phyloP scores from a whole-genome alignment of 2,329 filamentous ascomycete genomes.

The Exophiala lecanii-corni region DNA sequence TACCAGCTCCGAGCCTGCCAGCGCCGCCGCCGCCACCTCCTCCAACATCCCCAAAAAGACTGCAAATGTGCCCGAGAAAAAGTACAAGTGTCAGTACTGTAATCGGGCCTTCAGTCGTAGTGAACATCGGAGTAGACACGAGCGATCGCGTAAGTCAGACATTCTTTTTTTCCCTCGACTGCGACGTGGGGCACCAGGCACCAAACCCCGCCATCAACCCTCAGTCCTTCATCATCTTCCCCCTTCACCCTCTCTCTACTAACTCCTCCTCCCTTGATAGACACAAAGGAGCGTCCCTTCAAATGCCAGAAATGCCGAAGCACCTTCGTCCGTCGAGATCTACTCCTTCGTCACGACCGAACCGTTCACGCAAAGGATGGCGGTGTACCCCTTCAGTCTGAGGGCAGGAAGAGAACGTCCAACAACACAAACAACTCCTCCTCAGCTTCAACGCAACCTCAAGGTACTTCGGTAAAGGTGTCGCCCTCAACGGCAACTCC shows the following conservation, averaged over 20 bases:
- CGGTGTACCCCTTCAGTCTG: constrained; percentile 48
- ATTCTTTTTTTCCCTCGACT: constrained; percentile 20
- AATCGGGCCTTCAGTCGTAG: constrained; percentile 95
- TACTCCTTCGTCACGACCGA: constrained; percentile 92
- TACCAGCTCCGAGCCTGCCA: constrained; percentile 27
- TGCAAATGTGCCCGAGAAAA: constrained; percentile 79
- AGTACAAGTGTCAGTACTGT: constrained; percentile 99
- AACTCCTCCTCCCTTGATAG: constrained; percentile 44
- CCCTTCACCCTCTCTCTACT: constrained; percentile 16
- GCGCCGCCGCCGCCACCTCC: constrained; percentile 52
- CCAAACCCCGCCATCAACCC: constrained; percentile 8
- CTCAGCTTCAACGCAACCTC: not conserved
- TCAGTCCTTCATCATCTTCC: not conserved
- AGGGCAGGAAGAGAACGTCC: constrained; percentile 42
- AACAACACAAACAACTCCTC: constrained; percentile 1
- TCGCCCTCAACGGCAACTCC: constrained; percentile 48
- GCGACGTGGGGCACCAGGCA: constrained; percentile 22
- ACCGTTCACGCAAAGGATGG: constrained; percentile 97
- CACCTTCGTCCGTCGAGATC: constrained; percentile 95
- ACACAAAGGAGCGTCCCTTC: constrained; percentile 98
- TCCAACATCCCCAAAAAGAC: constrained; percentile 71
- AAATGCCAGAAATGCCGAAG: constrained; percentile 98
- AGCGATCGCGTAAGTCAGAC: constrained; percentile 80
- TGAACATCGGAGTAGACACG: constrained; percentile 94
- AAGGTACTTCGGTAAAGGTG: constrained; percentile 59